Evolutionary conservation across 106 monocot species (phyloP).

Genomic region (Cymbidium sinense): DNA sequence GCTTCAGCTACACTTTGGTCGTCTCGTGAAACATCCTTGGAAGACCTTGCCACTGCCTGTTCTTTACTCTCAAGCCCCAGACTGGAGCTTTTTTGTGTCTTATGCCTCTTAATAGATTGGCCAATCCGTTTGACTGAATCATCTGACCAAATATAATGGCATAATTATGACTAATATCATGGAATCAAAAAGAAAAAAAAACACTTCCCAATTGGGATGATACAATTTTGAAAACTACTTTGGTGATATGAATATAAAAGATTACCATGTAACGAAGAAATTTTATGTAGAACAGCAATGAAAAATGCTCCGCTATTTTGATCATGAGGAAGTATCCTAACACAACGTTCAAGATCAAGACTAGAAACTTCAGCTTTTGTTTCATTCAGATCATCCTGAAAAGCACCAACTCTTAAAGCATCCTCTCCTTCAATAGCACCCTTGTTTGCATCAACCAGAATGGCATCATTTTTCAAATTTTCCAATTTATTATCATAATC

Average conservation of each 20-base stretch:
- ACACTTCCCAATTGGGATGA: neutral
- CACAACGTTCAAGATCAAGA: constrained; percentile 70
- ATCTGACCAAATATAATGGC: neutral
- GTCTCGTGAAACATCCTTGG: constrained; percentile 19
- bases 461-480: neutral
- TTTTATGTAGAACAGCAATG: constrained; percentile 87
- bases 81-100: constrained; percentile 2
- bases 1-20: constrained; percentile 5
- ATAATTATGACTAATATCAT: neutral
- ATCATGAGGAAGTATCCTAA: constrained; percentile 96
- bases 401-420: constrained; percentile 8
- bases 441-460: neutral
- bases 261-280: constrained; percentile 55
- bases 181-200: neutral
- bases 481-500: neutral
- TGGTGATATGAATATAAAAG: neutral
- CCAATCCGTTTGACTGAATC: constrained; percentile 19
- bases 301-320: constrained; percentile 98
- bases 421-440: constrained; percentile 19
- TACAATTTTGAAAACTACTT: neutral
- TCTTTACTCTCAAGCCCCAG: constrained; percentile 8
- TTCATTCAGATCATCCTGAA: neutral
- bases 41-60: neutral
- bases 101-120: constrained; percentile 13
- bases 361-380: constrained; percentile 31